Evolutionary conservation across 495 filamentous ascomycete species (phyloP), one percentile per base, ranked within the genome.

Genomic region (Aspergillus sparsus): DNA sequence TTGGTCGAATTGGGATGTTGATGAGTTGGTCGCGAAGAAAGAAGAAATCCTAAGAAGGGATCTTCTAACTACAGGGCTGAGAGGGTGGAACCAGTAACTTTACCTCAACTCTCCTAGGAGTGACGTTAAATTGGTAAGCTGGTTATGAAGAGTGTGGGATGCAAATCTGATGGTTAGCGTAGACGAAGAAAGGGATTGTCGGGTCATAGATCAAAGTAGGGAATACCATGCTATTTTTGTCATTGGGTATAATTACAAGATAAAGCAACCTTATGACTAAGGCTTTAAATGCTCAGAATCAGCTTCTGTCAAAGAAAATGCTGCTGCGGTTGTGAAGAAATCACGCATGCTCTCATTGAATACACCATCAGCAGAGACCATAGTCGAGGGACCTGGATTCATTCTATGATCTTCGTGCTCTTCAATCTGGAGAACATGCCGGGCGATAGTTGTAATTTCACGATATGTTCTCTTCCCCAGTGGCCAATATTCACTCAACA

Each of bases 401-500:
- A 21, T 21, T 18, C 15, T 18, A 21, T 16, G n/a, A 7, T 18
- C 44, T 7, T 5, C 15, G 6, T 6, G 33, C 10, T 41, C 50
- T 5, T 36, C 50, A 16, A 41, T 37, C 52, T 41, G 35, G 4
- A 67, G 49, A 13, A 64, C 44, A 35, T 64, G 53, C 31, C 65
- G 45, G 8, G 65, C 61, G 36, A 67, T 54, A 5, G 58, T 59
- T 0, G 55, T 62, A 1, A 67, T 55, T 34, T 67, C 65, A 12
- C 51, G 58, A 37, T 67, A 67, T 0, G 65, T 64, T 13, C 65
- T 42, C 52, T 41, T 67, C 5, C 58, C 65, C 33, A 67, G 33
- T 6, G 46, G 33, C 61, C 65, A 67, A 15, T 59, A 44, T 33
- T 62, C 58, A n/a, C 65, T 59, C 7, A 67, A 18, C 35, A 51